phyloP scores from a whole-genome alignment of 192 early-diverging fungal species.

The Tieghemiomyces parasiticus region DNA sequence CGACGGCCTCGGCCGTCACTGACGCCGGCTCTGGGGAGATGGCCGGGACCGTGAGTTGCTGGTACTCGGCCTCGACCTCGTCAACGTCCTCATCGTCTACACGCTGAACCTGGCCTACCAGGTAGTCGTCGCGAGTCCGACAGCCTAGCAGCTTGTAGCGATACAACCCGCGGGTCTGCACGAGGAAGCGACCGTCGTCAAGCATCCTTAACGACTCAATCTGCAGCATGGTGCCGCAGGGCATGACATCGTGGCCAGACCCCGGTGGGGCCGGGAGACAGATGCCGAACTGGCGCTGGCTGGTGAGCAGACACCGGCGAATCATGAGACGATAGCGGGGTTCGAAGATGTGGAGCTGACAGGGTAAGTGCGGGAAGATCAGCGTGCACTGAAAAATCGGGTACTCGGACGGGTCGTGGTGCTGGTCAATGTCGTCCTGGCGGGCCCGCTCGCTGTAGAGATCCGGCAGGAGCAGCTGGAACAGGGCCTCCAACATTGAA shows the following conservation, averaged over 20 bases:
- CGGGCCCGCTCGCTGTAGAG: not conserved
- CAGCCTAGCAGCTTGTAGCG: slow-evolving; percentile 24
- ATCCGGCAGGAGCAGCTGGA: not conserved
- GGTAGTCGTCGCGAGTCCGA: slow-evolving; percentile 29
- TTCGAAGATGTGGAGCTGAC: slow-evolving; percentile 46
- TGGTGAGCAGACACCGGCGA: slow-evolving; percentile 25
- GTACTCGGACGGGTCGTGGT: slow-evolving; percentile 21
- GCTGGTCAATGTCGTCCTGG: slow-evolving; percentile 16
- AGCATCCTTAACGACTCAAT: slow-evolving; percentile 25
- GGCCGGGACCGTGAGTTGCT: no score
- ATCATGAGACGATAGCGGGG: slow-evolving; percentile 47
- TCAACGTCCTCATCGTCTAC: slow-evolving; percentile 28
- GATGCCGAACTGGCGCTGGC: slow-evolving; percentile 35
- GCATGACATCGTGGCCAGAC: slow-evolving; percentile 18
- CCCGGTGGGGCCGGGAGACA: slow-evolving; percentile 17
- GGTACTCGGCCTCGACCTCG: slow-evolving; percentile 15
- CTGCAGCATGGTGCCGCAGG: slow-evolving; percentile 35
- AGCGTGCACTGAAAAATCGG: slow-evolving; percentile 43
- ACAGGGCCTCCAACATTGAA: not conserved
- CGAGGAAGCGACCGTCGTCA: slow-evolving; percentile 31
- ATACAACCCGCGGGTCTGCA: slow-evolving; percentile 32
- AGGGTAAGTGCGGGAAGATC: slow-evolving; percentile 38
- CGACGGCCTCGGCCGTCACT: no score
- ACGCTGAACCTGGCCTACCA: slow-evolving; percentile 27
- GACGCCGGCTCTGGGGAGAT: no score